Conservation (phyloP, 768 basidiomycete genomes). For the Lentinus tigrinus region DNA sequence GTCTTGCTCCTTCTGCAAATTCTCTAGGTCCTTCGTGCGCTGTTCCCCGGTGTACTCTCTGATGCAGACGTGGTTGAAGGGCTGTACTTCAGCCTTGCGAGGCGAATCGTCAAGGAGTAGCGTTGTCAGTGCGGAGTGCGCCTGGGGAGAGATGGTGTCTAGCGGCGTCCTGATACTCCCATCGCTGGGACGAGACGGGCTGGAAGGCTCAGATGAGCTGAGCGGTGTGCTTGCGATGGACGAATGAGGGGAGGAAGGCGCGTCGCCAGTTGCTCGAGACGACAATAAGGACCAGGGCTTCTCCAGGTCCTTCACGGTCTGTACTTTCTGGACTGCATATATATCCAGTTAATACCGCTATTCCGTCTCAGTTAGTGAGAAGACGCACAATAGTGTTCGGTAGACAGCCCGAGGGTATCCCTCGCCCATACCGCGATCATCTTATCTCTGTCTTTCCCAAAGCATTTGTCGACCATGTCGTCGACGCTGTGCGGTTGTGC, state of each 20-base stretch:
- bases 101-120: conserved; percentile 54
- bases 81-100: conserved; percentile 63
- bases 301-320: conserved; percentile 74
- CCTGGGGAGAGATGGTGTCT: not conserved
- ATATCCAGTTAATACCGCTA: too few species aligned
- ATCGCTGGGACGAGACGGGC: not conserved
- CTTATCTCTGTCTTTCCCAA: conserved; percentile 40
- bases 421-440: conserved; percentile 77
- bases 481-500: conserved; percentile 78
- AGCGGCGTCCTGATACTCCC: not conserved
- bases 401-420: conserved; percentile 68
- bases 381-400: conserved; percentile 66
- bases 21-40: conserved; percentile 40
- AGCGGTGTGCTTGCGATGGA: conserved; percentile 15
- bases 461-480: conserved; percentile 69
- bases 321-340: conserved; percentile 34
- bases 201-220: conserved; percentile 1
- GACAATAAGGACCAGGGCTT: conserved; percentile 60
- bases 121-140: conserved; percentile 47
- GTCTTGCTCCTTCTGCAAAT: conserved; percentile 23
- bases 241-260: conserved; percentile 10
- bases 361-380: not conserved
- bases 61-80: conserved; percentile 80
- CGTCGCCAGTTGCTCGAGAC: not conserved
- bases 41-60: conserved; percentile 56